Base-by-base conservation (phyloP, 1,284 basidiomycete species). In the Entoloma clypeatum region DNA sequence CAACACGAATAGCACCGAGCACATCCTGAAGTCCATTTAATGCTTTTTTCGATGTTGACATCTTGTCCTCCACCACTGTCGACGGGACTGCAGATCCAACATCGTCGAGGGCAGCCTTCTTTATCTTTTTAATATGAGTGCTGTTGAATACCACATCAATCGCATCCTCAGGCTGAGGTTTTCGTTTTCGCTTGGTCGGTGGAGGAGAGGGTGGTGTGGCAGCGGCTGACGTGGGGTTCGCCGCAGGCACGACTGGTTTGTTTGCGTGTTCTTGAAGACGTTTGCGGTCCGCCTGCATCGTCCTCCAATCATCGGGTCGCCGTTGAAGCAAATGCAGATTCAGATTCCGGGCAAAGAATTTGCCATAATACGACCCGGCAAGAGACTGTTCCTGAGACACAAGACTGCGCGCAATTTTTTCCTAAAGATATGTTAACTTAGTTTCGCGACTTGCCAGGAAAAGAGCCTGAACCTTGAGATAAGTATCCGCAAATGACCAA, bases 401-500 rank as follows among this genome's bases (percentile, higher is more conserved):
- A 7, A 95, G 66, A 8, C 86, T 86, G 10, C 79, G 77, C 1
- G 87, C 92, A 37, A 97, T 90, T 63, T 93, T 94, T 65, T 95
- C 92, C 86, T 92, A 40, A 41, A 41, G 7, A 18, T 31, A 14
- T 19, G 34, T 40, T 18, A 36, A 30, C 49, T 24, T 24, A 25
- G n/a, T 10, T 18, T 32, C 32, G 19, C 30, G 25, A 19, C 30
- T 37, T 43, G n/a, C 36, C 36, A 22, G 11, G 16, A 30, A 37
- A 32, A n/a, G 59, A 16, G 22, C 37, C 24, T 72, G 17, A 48
- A 90, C 90, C 70, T 87, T 92, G 51, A 95, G 74, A 64, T 86
- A 96, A 1, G 90, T 86, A 64, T 97, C 94, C 10, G 89, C 84
- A 44, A 77, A 79, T 1, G 74, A 78, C 89, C 91, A 97, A 51